Evolutionary conservation across 805 yeast genomes (phyloP).

Genomic region (Myxozyma kluyveri): DNA sequence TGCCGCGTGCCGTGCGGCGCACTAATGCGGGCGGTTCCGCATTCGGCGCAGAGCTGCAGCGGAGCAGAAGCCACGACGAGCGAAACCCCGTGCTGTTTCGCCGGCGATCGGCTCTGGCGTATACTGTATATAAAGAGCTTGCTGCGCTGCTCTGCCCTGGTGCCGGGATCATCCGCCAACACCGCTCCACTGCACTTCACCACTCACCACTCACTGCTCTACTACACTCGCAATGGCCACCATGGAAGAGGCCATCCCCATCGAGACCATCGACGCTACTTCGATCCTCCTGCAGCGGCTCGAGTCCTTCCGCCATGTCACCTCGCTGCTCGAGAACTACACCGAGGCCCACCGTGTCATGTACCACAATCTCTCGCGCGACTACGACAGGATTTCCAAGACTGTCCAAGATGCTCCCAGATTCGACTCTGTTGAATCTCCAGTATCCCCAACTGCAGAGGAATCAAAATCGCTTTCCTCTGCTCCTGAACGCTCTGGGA

Average conservation of each 20-base stretch:
- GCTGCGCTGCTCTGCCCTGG: not conserved
- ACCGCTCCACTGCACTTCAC: too few species aligned
- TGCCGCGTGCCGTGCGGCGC: too few species aligned
- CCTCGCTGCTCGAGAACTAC: slow-evolving; percentile 36
- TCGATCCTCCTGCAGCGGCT: slow-evolving; percentile 38
- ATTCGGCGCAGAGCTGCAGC: too few species aligned
- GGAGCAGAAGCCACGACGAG: too few species aligned
- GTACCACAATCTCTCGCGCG: slow-evolving; percentile 35
- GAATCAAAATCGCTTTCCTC: slow-evolving; percentile 37
- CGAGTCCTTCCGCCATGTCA: slow-evolving; percentile 42
- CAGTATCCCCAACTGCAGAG: slow-evolving; percentile 8
- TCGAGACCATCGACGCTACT: slow-evolving; percentile 40
- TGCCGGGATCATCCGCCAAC: too few species aligned
- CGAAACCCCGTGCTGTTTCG: too few species aligned
- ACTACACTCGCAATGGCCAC: slow-evolving; percentile 1
- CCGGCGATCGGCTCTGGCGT: too few species aligned
- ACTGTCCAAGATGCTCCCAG: slow-evolving; percentile 38
- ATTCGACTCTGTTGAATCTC: slow-evolving; percentile 33
- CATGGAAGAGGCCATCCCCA: slow-evolving; percentile 27
- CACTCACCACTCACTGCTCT: not conserved
- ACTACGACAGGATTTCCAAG: slow-evolving; percentile 40
- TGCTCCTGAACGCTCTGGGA: slow-evolving; percentile 34
- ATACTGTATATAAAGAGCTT: not conserved
- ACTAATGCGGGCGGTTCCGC: too few species aligned
- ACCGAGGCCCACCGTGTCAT: slow-evolving; percentile 34